phyloP scores from a whole-genome alignment of 23 red algal genomes.

The Rhodosorus marinus region DNA sequence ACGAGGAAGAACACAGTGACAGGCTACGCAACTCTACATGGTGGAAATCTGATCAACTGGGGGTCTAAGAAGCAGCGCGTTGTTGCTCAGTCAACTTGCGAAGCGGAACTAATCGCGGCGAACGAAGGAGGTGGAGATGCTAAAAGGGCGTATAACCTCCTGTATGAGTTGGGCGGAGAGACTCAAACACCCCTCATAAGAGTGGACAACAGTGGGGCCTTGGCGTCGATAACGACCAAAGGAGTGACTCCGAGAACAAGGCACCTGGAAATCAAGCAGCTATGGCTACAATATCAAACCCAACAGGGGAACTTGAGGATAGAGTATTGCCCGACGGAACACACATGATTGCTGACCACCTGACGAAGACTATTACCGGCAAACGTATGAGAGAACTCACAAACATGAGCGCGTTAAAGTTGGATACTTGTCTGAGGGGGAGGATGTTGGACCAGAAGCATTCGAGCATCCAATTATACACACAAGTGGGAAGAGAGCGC shows the following conservation, averaged over 20 bases:
- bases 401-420: too few species aligned
- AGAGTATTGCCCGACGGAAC: background rate
- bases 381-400: too few species aligned
- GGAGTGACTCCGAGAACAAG: background rate
- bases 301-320: background rate
- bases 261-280: conserved; percentile 12
- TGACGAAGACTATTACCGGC: conserved; percentile 9
- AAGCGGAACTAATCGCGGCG: conserved; percentile 16
- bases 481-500: too few species aligned
- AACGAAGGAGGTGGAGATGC: background rate
- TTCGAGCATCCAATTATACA: too few species aligned
- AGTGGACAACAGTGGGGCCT: conserved; percentile 6
- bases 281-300: conserved; percentile 4
- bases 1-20: conserved; percentile 1
- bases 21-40: background rate
- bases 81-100: conserved; percentile 11
- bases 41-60: conserved; percentile 2
- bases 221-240: background rate
- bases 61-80: conserved; percentile 4
- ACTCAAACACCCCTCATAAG: background rate
- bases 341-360: conserved; percentile 11
- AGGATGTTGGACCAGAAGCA: too few species aligned
- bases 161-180: background rate
- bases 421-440: too few species aligned
- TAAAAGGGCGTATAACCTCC: background rate